Evolutionary conservation across 1,139 yeast genomes (phyloP), one percentile per base, ranked within the genome.

Genomic region (Schwanniomyces etchellsii): DNA sequence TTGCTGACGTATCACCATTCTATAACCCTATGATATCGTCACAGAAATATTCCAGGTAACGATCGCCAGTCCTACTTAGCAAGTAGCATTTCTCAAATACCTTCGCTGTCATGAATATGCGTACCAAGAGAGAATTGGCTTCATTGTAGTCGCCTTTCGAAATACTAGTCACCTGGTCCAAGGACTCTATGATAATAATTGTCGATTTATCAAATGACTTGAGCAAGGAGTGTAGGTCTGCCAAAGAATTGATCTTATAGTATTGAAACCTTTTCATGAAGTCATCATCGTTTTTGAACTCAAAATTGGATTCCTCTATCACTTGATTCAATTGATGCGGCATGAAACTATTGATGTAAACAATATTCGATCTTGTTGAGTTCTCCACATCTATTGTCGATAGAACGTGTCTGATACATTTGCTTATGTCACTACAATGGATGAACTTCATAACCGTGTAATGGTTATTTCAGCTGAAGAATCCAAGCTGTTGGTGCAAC

Each of bases 281-380:
- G 20, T 24, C 33, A 6, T 35, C 31, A 16, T 33, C 28, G 3
- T 26, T 9, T 16, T 37, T 28, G 26, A 45, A 37, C n/a, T 15
- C 15, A 16, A 35, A 36, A 6, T 30, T 24, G 6, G 32, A 32
- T 9, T 29, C 22, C 3, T 35, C 32, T 5, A 48, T 39, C 4
- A 29, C 16, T 16, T 38, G 20, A 24, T 34, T 40, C 7, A 49
- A 30, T 16, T 30, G 32, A 22, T 38, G 38, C 4, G 50, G 50
- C 12, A 45, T 33, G 2, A 47, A 40, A 16, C 45, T 37, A 28
- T 48, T 48, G 4, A 48, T 20, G 28, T 48, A 48, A 9, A 31
- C 10, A n/a, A 45, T 37, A 2, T 24, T 3, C 16, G 12, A 18
- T 35, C 30, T 9, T 29, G 24, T 10, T 28, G 10, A 14, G 33